A percentile compares a stretch with the other conserved stretches of the same genome.
Evolutionary conservation across 345 rosid species (phyloP).

Genomic region (Chamaenerion angustifolium): DNA sequence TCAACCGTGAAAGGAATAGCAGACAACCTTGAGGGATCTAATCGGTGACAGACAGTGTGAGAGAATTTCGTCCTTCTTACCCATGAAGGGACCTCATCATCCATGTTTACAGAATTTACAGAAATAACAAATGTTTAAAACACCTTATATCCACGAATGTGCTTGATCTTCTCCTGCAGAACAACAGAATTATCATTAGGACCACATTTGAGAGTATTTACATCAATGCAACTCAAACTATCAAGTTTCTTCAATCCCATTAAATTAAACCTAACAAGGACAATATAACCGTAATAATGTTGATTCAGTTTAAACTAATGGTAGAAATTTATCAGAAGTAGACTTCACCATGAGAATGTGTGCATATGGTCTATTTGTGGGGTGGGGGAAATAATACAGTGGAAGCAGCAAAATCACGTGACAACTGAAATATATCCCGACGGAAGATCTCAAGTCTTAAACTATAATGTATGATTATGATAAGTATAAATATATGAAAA

Average conservation of each 20-base stretch:
- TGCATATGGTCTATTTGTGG: too few relatives aligned
- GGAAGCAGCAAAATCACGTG: too few relatives aligned
- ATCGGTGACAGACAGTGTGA: slow-evolving; percentile 68
- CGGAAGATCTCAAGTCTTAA: too few relatives aligned
- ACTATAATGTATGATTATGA: too few relatives aligned
- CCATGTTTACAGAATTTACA: slow-evolving; percentile 23
- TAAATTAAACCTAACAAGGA: slow-evolving; percentile 1
- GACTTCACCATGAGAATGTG: too few relatives aligned
- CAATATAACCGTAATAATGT: too few relatives aligned
- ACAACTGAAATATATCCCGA: too few relatives aligned
- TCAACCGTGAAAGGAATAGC: slow-evolving; percentile 28
- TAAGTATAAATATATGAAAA: too few relatives aligned
- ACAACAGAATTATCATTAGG: slow-evolving; percentile 10
- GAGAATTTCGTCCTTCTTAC: slow-evolving; percentile 83
- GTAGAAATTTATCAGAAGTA: too few relatives aligned
- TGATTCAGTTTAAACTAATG: too few relatives aligned
- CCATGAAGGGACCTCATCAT: slow-evolving; percentile 70
- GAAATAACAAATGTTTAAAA: slow-evolving; percentile 8
- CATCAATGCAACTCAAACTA: slow-evolving; percentile 9
- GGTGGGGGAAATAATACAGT: too few relatives aligned
- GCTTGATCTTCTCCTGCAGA: slow-evolving; percentile 13
- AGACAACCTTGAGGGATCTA: slow-evolving; percentile 46
- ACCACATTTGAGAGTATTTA: slow-evolving; percentile 8
- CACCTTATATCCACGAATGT: slow-evolving; percentile 12
- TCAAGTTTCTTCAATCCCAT: slow-evolving; percentile 12